Evolutionary conservation across 139 green algal genomes (phyloP).

Genomic region (Micractinium conductrix): DNA sequence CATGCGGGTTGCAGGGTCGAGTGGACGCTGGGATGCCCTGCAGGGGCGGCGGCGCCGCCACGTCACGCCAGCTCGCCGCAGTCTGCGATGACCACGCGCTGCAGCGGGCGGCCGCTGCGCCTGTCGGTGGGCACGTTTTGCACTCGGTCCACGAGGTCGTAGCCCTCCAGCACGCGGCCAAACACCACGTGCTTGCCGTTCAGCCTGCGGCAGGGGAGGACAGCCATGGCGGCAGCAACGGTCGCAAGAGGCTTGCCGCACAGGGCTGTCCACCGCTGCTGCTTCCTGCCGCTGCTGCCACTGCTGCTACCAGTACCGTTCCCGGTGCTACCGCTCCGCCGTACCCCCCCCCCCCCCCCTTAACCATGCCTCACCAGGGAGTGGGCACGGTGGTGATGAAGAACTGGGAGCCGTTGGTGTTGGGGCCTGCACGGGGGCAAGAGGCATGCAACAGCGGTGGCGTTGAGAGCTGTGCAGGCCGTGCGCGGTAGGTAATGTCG

Average conservation of each 20-base stretch:
- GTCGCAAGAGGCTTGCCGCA: too few species aligned
- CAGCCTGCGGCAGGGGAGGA: slow-evolving; percentile 26
- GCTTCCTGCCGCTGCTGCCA: too few species aligned
- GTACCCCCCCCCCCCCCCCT: too few species aligned
- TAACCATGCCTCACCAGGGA: slow-evolving; percentile 50
- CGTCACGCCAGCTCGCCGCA: slow-evolving; percentile 57
- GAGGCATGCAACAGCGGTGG: too few species aligned
- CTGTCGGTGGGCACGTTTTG: background rate
- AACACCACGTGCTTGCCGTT: slow-evolving; percentile 78
- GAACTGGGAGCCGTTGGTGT: slow-evolving; percentile 64
- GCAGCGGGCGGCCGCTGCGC: slow-evolving; percentile 45
- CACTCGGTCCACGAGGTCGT: slow-evolving; percentile 65
- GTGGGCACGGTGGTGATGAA: slow-evolving; percentile 61
- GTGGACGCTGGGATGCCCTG: too few species aligned
- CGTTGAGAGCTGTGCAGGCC: too few species aligned
- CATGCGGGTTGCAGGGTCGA: too few species aligned
- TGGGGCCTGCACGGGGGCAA: slow-evolving; percentile 23
- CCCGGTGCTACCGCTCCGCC: too few species aligned
- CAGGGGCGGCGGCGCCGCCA: too few species aligned
- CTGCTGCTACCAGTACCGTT: too few species aligned
- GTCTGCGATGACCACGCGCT: slow-evolving; percentile 59
- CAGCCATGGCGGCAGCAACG: background rate
- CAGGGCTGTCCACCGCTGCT: too few species aligned
- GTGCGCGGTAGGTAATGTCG: too few species aligned
- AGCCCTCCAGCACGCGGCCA: slow-evolving; percentile 74